These are phyloP conservation scores for Grosmannia clavigera DNA, from an alignment of 2,329 filamentous ascomycete species.

Conservation along the genomic window DNA sequence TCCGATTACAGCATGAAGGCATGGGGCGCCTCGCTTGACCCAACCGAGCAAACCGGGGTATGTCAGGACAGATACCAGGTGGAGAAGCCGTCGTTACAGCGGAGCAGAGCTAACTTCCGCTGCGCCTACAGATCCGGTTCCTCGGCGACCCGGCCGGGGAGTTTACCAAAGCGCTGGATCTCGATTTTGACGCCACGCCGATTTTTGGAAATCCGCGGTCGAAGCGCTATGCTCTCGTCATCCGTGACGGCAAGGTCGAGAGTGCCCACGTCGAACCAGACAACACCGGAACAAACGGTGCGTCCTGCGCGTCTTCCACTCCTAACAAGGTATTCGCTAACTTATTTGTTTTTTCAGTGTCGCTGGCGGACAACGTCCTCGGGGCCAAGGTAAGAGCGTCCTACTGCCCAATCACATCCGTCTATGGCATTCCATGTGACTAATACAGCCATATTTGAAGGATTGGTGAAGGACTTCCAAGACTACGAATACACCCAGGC, in stretches of 20 bases:
- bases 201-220: slow-evolving; percentile 74
- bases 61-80: slow-evolving; percentile 22
- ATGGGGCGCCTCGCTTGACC: slow-evolving; percentile 70
- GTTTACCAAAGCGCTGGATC: slow-evolving; percentile 74
- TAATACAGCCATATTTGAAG: neutral
- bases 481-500: neutral
- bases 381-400: slow-evolving; percentile 11
- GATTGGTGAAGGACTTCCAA: neutral
- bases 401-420: slow-evolving; percentile 3
- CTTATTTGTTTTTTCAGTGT: slow-evolving; percentile 22
- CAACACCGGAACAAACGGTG: slow-evolving; percentile 59
- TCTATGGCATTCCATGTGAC: neutral
- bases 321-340: neutral
- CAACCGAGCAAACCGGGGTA: slow-evolving; percentile 62
- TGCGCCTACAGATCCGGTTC: slow-evolving; percentile 60
- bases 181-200: slow-evolving; percentile 65
- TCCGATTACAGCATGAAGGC: slow-evolving; percentile 69
- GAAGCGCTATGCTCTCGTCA: slow-evolving; percentile 76
- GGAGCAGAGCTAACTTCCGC: neutral
- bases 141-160: slow-evolving; percentile 66
- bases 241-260: slow-evolving; percentile 77
- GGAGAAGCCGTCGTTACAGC: neutral
- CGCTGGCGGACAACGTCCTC: slow-evolving; percentile 38
- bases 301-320: neutral
- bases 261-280: slow-evolving; percentile 76